A percentile compares a stretch with the other conserved stretches of the same genome.
Conservation (phyloP, 257 asterid genomes). For the Solanum gracilifrons region DNA sequence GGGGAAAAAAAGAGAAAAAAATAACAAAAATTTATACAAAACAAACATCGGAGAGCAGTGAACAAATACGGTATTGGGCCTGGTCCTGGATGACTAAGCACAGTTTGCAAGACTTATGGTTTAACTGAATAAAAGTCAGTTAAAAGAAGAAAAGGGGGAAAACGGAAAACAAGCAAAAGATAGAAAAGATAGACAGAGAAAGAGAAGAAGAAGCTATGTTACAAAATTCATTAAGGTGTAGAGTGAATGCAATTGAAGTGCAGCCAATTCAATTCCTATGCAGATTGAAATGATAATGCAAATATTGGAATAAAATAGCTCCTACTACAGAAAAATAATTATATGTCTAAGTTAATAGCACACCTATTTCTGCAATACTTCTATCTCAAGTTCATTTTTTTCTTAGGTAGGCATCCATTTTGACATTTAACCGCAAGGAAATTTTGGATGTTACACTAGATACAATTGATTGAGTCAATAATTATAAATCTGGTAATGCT, state of each 20-base stretch:
- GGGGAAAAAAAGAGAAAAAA: not conserved
- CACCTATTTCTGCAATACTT: not conserved
- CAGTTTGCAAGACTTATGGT: not conserved
- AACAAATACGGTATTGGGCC: not conserved
- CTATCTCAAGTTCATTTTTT: not conserved
- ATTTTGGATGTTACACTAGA: not conserved
- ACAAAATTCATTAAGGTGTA: not conserved
- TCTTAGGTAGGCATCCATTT: not conserved
- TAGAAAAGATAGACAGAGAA: not conserved
- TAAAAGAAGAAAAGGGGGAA: not conserved
- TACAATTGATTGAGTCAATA: not conserved
- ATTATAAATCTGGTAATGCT: not conserved
- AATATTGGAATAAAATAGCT: not conserved
- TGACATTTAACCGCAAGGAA: not conserved
- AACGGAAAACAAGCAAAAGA: not conserved
- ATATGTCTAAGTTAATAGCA: not conserved
- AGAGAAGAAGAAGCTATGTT: not conserved
- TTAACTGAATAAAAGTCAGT: not conserved
- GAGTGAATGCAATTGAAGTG: not conserved
- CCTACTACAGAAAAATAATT: not conserved
- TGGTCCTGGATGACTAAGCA: not conserved
- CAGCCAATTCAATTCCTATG: not conserved
- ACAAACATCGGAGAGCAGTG: not conserved
- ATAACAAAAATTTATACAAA: not conserved
- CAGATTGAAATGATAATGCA: not conserved